Base-by-base conservation (phyloP, 2,329 filamentous ascomycete genomes). In the Fusarium nurragi region DNA sequence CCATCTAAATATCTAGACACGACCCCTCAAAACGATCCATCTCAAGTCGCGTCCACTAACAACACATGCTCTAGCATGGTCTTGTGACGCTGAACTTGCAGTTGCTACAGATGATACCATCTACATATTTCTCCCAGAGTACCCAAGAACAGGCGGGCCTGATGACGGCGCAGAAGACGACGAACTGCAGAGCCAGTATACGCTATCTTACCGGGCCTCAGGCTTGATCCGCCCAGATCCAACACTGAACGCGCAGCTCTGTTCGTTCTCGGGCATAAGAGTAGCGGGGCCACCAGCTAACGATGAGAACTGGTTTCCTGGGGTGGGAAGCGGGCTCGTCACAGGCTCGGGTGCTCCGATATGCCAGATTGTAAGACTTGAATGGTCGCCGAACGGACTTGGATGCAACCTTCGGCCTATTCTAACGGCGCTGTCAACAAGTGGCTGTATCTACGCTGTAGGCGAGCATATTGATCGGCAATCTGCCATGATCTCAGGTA, bases 371-470 rank as follows among this genome's bases (percentile, higher is more conserved):
- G 79, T 86, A 14, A 74, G 77, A 10, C 64, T 87, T 19, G 82
- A 79, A 44, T 88, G 86, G 86, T 87, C 85, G n/a, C 85, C 85
- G 0, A 75, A 75, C n/a, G 84, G 83, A 3, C 73, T 88, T n/a
- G 85, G 86, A 2, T 79, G 80, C 37, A 86, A 86, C 67, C 71
- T 79, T 9, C 78, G 86, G 2, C 80, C 85, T 1, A 79, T 86
- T 6, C 75, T 88, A 30, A 79, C 77, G 14, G 81, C 83, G 5
- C 71, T 87, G 61, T 81, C 81, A 1, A 83, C 82, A 10, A 79
- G 78, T 2, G 86, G 86, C 2, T 76, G 77, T 45, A 67, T 88
- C 22, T 76, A 81, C 16, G 75, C 84, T 16, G 81, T 86, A 40
- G 85, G 85, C 18, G 85, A 88, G 69, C 68, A 77, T 34, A 70